phyloP scores from a whole-genome alignment of 345 rosid species.

The Brassica carinata region DNA sequence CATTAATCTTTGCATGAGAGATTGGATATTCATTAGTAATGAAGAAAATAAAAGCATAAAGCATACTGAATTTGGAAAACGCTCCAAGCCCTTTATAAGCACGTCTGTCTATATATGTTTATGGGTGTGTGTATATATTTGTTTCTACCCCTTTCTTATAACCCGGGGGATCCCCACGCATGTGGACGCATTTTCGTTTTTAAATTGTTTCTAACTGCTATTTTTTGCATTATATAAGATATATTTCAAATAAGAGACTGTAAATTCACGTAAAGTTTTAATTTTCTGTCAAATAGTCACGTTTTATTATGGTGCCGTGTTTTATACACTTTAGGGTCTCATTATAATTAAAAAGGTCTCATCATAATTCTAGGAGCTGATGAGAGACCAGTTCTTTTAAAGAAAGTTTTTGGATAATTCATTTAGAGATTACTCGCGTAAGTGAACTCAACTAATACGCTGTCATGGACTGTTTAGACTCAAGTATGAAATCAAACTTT shows the following conservation, averaged over 20 bases:
- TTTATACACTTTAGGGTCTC: background rate
- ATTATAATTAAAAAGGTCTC: background rate
- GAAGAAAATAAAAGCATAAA: constrained; percentile 4
- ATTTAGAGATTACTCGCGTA: background rate
- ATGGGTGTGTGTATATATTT: background rate
- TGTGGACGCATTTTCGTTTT: constrained; percentile 1
- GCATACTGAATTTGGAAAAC: constrained; percentile 11
- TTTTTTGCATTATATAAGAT: background rate
- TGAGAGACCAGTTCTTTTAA: background rate
- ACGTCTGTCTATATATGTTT: background rate
- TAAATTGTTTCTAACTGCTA: background rate
- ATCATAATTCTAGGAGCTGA: background rate
- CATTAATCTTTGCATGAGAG: constrained; percentile 5
- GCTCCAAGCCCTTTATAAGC: constrained; percentile 4
- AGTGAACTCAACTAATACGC: background rate
- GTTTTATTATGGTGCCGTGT: background rate
- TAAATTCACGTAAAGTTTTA: background rate
- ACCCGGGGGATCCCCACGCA: background rate
- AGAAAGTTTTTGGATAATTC: background rate
- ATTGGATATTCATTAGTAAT: background rate
- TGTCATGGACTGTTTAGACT: background rate
- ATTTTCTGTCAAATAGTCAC: background rate
- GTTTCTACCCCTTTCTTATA: background rate
- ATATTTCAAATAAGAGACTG: background rate
- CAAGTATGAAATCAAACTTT: background rate